phyloP scores from a whole-genome alignment of 2,329 filamentous ascomycete species.

The Dothideomycetidae sp. region DNA sequence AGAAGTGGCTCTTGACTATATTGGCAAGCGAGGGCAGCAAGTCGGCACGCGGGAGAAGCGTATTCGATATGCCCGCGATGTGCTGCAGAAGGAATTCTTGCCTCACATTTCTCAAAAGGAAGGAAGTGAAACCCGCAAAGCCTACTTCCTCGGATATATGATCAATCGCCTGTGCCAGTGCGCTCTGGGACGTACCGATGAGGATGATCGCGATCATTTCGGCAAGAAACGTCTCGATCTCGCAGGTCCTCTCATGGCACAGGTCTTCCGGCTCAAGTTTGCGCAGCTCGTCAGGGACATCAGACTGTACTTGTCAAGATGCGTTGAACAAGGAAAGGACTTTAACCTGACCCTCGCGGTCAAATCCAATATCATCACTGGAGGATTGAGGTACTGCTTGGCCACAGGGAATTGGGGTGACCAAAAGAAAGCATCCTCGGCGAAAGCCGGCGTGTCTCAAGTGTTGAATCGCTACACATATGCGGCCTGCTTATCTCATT shows the following conservation, averaged over 20 bases:
- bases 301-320: slow-evolving; percentile 78
- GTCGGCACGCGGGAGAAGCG: slow-evolving; percentile 69
- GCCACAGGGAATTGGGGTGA: slow-evolving; percentile 99
- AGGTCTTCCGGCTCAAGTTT: slow-evolving; percentile 85
- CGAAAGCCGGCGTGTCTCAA: slow-evolving; percentile 93
- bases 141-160: slow-evolving; percentile 98
- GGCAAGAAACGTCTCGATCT: slow-evolving; percentile 97
- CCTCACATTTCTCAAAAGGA: slow-evolving; percentile 93
- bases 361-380: slow-evolving; percentile 80
- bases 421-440: slow-evolving; percentile 92
- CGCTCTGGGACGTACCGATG: slow-evolving; percentile 79
- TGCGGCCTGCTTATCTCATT: slow-evolving; percentile 87
- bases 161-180: slow-evolving; percentile 90
- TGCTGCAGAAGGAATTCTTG: slow-evolving; percentile 91
- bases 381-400: slow-evolving; percentile 89
- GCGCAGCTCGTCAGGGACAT: slow-evolving; percentile 84
- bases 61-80: slow-evolving; percentile 81
- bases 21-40: slow-evolving; percentile 78
- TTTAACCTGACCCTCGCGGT: slow-evolving; percentile 86
- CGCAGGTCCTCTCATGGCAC: slow-evolving; percentile 86
- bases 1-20: slow-evolving; percentile 86
- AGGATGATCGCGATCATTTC: slow-evolving; percentile 96
- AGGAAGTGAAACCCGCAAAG: slow-evolving; percentile 88
- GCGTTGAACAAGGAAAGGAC: slow-evolving; percentile 74
- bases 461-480: slow-evolving; percentile 97